These are phyloP conservation scores for Xylaria curta DNA, from an alignment of 495 filamentous ascomycete species.

Conservation along the genomic window DNA sequence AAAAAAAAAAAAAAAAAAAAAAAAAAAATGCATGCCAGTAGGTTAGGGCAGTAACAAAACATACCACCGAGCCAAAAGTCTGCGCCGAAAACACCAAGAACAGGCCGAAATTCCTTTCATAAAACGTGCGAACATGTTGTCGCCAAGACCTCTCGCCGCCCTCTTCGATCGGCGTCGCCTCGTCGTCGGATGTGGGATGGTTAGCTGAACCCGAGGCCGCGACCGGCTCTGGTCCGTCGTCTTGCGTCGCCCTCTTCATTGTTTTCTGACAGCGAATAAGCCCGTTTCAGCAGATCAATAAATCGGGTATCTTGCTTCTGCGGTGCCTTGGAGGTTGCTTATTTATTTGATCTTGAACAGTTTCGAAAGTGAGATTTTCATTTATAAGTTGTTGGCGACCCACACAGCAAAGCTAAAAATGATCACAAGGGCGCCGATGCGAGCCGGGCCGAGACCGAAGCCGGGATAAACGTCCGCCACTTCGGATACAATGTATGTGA, in stretches of 20 bases:
- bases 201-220: background rate
- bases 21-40: background rate
- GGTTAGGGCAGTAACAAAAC: constrained; percentile 14
- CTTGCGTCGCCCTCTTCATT: constrained; percentile 8
- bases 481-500: background rate
- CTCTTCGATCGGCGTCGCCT: background rate
- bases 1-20: too few species aligned
- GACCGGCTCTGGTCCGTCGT: background rate
- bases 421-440: constrained; percentile 4
- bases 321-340: background rate
- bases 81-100: constrained; percentile 73
- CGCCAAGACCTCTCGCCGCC: background rate
- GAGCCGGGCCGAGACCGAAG: constrained; percentile 1
- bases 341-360: background rate
- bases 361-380: background rate
- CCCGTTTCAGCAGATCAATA: background rate
- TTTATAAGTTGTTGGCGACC: background rate
- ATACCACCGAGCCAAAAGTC: constrained; percentile 68
- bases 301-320: background rate
- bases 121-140: constrained; percentile 24
- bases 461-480: background rate
- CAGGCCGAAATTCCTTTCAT: constrained; percentile 66
- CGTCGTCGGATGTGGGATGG: constrained; percentile 1
- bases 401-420: background rate
- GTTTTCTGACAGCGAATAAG: background rate